phyloP scores from a whole-genome alignment of 768 basidiomycete species.

The Ramaria rubella region DNA sequence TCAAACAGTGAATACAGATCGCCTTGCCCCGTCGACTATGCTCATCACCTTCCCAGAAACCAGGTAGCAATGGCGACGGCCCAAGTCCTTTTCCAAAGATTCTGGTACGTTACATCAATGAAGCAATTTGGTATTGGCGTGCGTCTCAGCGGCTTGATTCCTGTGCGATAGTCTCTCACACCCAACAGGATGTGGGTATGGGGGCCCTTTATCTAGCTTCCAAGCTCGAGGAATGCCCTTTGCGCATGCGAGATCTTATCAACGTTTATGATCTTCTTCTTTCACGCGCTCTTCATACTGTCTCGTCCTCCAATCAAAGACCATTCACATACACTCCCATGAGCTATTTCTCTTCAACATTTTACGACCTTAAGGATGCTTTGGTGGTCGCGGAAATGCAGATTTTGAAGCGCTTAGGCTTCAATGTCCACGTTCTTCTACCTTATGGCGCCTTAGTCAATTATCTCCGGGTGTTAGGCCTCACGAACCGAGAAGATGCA shows the following conservation, averaged over 20 bases:
- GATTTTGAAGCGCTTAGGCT: constrained; percentile 89
- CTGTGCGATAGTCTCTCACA: background rate
- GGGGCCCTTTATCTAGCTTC: constrained; percentile 84
- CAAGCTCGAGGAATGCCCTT: constrained; percentile 86
- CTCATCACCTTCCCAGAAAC: constrained; percentile 45
- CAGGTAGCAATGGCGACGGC: constrained; percentile 97
- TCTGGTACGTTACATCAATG: constrained; percentile 94
- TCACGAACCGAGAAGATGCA: constrained; percentile 63
- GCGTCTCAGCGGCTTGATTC: constrained; percentile 27
- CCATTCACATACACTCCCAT: constrained; percentile 66
- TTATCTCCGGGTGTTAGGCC: constrained; percentile 85
- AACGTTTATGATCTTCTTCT: constrained; percentile 88
- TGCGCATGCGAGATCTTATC: constrained; percentile 89
- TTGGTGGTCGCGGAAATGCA: constrained; percentile 97
- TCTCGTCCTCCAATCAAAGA: constrained; percentile 20
- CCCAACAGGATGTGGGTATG: constrained; percentile 72
- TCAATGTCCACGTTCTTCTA: constrained; percentile 88
- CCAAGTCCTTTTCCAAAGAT: constrained; percentile 92
- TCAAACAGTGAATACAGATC: constrained; percentile 65
- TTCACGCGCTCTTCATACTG: constrained; percentile 61
- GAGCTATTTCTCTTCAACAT: constrained; percentile 83
- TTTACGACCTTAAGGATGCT: constrained; percentile 93
- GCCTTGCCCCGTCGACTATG: background rate
- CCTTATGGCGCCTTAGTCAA: constrained; percentile 94
- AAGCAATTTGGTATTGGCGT: constrained; percentile 92